A percentile compares a stretch with the other conserved stretches of the same genome.
Evolutionary conservation across 2,329 filamentous ascomycete genomes (phyloP).

Genomic region (Xylariales sp.): DNA sequence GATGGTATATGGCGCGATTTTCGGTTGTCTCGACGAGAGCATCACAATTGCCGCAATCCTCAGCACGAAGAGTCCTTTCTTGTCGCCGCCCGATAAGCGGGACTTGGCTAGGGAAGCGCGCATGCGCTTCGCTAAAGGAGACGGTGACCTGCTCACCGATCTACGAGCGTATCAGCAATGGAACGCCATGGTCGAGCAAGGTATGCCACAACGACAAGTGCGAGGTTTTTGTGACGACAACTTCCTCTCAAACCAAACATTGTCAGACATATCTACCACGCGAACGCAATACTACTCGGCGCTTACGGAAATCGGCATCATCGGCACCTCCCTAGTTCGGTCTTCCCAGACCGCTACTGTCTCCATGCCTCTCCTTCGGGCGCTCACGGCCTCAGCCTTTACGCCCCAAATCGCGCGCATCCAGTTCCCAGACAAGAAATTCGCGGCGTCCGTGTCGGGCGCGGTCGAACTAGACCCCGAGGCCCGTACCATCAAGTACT

Average conservation of each 20-base stretch:
- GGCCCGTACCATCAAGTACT: conserved; percentile 91
- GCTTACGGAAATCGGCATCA: conserved; percentile 86
- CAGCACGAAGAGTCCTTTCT: conserved; percentile 88
- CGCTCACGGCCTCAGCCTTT: conserved; percentile 78
- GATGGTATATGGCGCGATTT: conserved; percentile 94
- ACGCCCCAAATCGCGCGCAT: conserved; percentile 91
- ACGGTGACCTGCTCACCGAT: conserved; percentile 91
- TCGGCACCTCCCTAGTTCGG: conserved; percentile 49
- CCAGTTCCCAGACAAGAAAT: conserved; percentile 95
- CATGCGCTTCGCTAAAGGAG: conserved; percentile 76
- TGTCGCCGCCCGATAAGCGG: conserved; percentile 83
- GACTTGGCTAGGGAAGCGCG: conserved; percentile 84
- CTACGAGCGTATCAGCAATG: conserved; percentile 86
- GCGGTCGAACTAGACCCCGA: conserved; percentile 94
- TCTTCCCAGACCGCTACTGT: conserved; percentile 37
- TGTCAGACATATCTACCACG: conserved; percentile 90
- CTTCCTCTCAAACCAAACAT: conserved; percentile 84
- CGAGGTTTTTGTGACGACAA: conserved; percentile 85
- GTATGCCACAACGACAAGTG: conserved; percentile 70
- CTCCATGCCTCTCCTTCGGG: conserved; percentile 69
- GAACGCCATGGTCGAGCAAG: conserved; percentile 71
- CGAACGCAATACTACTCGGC: conserved; percentile 86
- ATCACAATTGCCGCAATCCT: conserved; percentile 91
- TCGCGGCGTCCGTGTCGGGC: conserved; percentile 85
- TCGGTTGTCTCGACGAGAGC: conserved; percentile 89